Conservation (phyloP, 345 rosid genomes). For the Populus euphratica region DNA sequence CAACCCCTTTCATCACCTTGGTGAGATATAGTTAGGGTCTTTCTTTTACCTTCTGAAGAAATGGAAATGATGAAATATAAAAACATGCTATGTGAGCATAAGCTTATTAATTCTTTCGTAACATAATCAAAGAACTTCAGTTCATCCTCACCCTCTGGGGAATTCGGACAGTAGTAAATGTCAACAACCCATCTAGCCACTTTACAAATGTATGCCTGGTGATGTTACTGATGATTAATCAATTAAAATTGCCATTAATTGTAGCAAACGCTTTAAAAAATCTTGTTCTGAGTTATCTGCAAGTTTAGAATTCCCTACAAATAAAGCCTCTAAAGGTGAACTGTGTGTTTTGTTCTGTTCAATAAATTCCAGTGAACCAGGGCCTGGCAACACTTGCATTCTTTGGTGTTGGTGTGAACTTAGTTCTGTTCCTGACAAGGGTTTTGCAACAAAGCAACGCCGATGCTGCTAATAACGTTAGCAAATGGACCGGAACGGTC, state of each 20-base stretch:
- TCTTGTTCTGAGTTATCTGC: too few relatives aligned
- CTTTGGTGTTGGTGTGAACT: conserved; percentile 95
- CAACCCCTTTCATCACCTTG: neutral
- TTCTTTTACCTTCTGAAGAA: neutral
- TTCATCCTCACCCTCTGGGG: too few relatives aligned
- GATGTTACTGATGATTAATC: neutral
- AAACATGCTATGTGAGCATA: neutral
- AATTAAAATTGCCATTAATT: neutral
- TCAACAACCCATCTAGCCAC: neutral
- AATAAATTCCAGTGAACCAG: conserved; percentile 66
- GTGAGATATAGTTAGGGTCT: neutral
- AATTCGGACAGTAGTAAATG: too few relatives aligned
- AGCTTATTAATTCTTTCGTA: too few relatives aligned
- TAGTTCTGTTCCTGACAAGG: conserved; percentile 93
- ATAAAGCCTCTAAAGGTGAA: neutral
- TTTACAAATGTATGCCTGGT: neutral
- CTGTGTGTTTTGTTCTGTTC: neutral
- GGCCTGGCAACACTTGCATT: conserved; percentile 96
- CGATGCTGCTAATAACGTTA: conserved; percentile 92
- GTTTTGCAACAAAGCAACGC: conserved; percentile 89
- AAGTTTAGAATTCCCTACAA: neutral
- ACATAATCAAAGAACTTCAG: too few relatives aligned
- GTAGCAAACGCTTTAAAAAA: neutral
- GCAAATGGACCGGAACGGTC: conserved; percentile 99
- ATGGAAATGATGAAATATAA: neutral